phyloP scores from a whole-genome alignment of 2,329 filamentous ascomycete genomes.

The Xylariales sp. region DNA sequence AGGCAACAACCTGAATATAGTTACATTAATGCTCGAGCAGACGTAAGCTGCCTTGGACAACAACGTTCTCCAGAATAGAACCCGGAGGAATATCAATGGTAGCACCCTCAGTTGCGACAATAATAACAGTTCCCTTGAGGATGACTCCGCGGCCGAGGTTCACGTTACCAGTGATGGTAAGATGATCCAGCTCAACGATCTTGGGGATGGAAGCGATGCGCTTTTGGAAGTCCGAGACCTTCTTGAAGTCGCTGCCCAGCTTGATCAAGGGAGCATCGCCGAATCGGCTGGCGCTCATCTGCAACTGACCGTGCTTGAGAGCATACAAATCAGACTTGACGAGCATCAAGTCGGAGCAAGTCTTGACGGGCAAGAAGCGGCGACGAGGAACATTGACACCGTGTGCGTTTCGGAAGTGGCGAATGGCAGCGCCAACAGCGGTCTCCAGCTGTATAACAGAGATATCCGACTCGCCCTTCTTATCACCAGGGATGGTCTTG shows the following conservation, averaged over 20 bases:
- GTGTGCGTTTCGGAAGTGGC: slow-evolving; percentile 97
- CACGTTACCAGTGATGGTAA: slow-evolving; percentile 96
- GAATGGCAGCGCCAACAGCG: slow-evolving; percentile 95
- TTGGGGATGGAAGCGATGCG: slow-evolving; percentile 83
- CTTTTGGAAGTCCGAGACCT: slow-evolving; percentile 95
- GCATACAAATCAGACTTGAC: slow-evolving; percentile 99
- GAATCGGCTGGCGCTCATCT: slow-evolving; percentile 95
- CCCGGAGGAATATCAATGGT: slow-evolving; percentile 97
- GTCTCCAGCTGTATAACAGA: slow-evolving; percentile 98
- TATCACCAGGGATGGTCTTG: slow-evolving; percentile 97
- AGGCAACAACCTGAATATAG: background rate
- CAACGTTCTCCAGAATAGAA: slow-evolving; percentile 96
- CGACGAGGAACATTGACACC: slow-evolving; percentile 97
- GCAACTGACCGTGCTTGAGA: slow-evolving; percentile 94
- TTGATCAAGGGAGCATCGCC: slow-evolving; percentile 97
- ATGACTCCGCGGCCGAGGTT: slow-evolving; percentile 95
- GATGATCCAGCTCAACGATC: slow-evolving; percentile 87
- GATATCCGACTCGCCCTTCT: slow-evolving; percentile 98
- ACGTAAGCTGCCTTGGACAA: slow-evolving; percentile 93
- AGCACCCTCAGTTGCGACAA: slow-evolving; percentile 94
- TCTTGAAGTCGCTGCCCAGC: slow-evolving; percentile 99
- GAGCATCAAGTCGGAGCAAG: slow-evolving; percentile 97
- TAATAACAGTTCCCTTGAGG: slow-evolving; percentile 97
- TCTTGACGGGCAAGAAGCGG: slow-evolving; percentile 99
- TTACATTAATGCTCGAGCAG: slow-evolving; percentile 58